Evolutionary conservation across 768 basidiomycete species (phyloP).

Genomic region (Auriscalpium microsporum): DNA sequence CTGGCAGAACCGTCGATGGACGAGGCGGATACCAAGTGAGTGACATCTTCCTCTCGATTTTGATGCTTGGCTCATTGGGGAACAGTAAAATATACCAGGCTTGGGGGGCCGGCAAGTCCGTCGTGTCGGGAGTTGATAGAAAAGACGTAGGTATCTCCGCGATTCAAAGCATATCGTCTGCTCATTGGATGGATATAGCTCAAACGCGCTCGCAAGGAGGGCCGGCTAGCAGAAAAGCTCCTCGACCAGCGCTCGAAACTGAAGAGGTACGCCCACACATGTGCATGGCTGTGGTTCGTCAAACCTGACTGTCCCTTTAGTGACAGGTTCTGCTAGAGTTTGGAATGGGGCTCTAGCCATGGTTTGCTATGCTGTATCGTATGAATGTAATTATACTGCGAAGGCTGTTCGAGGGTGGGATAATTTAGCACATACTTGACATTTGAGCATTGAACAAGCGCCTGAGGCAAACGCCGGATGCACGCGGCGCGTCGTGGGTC

Average conservation of each 20-base stretch:
- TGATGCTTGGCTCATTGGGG: conserved; percentile 3
- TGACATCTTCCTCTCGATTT: conserved; percentile 8
- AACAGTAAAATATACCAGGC: conserved; percentile 65
- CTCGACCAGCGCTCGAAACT: conserved; percentile 75
- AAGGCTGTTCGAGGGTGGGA: too few relatives aligned
- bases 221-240: conserved; percentile 71
- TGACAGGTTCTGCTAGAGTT: not conserved
- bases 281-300: not conserved
- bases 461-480: too few relatives aligned
- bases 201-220: conserved; percentile 70
- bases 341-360: not conserved
- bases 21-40: conserved; percentile 69
- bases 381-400: not conserved
- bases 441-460: too few relatives aligned
- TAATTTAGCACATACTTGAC: too few relatives aligned
- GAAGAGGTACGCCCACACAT: conserved; percentile 49
- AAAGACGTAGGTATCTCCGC: conserved; percentile 45
- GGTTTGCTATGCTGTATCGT: not conserved
- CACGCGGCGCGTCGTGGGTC: too few relatives aligned
- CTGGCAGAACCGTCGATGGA: conserved; percentile 37
- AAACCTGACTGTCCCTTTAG: not conserved
- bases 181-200: conserved; percentile 36
- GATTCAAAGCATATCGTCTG: not conserved
- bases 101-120: conserved; percentile 73
- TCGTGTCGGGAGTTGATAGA: conserved; percentile 64